Conservation (phyloP, 371 early-diverging fungal genomes). For the Apophysomyces ossiformis region DNA sequence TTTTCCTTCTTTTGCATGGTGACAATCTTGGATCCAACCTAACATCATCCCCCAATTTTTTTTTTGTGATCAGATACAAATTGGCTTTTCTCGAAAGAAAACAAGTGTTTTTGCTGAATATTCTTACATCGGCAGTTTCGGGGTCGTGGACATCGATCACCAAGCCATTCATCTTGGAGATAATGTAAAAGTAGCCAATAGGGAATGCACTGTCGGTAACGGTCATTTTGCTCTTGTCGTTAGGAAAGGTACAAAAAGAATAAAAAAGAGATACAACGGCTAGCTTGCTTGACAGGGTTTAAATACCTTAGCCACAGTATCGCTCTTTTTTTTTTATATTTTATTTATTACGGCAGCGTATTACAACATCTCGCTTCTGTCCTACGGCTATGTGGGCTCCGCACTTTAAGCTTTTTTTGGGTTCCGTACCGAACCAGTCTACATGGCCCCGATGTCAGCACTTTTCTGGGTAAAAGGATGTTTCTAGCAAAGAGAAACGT, state of each 20-base stretch:
- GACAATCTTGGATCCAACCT: constrained; percentile 22
- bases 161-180: constrained; percentile 27
- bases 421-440: constrained; percentile 4
- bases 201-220: constrained; percentile 25
- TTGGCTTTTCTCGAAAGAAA: too few species aligned
- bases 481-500: too few species aligned
- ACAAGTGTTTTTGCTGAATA: not conserved
- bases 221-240: constrained; percentile 28
- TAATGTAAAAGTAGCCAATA: constrained; percentile 32
- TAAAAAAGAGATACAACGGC: constrained; percentile 2
- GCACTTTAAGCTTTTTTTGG: constrained; percentile 1
- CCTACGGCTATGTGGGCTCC: constrained; percentile 10
- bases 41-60: not conserved
- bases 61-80: not conserved
- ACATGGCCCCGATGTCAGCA: not conserved
- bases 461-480: too few species aligned
- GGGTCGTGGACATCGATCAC: constrained; percentile 32
- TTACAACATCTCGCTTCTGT: constrained; percentile 9
- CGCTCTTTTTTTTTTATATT: not conserved
- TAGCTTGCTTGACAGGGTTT: not conserved
- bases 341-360: constrained; percentile 4
- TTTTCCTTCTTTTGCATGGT: constrained; percentile 15
- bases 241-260: not conserved
- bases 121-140: constrained; percentile 26
- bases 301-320: constrained; percentile 7